Base-by-base conservation (phyloP, 2,329 filamentous ascomycete genomes). In the Didymella pinodella region DNA sequence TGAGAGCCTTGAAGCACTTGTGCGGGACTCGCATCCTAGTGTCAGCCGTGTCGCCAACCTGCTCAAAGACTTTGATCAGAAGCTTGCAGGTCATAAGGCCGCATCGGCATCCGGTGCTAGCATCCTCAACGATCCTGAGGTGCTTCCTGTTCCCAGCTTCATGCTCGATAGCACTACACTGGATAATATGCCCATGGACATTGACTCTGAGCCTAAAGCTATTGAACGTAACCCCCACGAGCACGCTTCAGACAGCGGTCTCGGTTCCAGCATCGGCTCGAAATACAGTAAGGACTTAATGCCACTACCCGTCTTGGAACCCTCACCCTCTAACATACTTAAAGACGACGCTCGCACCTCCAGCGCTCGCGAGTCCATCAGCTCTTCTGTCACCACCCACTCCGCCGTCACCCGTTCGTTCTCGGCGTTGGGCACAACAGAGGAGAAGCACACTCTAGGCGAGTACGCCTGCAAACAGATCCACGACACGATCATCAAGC, bases 211-310 rank as follows among this genome's bases (percentile, higher is more conserved):
- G 80, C 81, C 70, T 25, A 49, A 62, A 52, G 59, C 63, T 55
- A 62, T 62, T 43, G 68, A 71, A 60, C 83, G 82, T 43, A 70
- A 57, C 67, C 65, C 67, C 57, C 84, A 88, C 72, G 85, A 88
- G 71, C 89, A 93, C 78, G 86, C 86, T 59, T 95, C 92, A 16
- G 93, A 97, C 80, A 96, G 93, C 75, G 93, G 92, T 53, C 83
- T 97, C 64, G 93, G 93, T 51, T 90, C 92, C 43, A 97, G 93
- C 41, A 84, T 97, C 70, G 85, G 83, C 61, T 75, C 75, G 47
- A 83, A 74, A 66, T 67, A 76, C 67, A 75, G 76, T 79, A 78
- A 74, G 71, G 54, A 56, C 29, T 48, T 46, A 38, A 40, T 61
- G 59, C 70, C 66, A 41, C 63, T 53, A 54, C 48, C 64, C 59